phyloP scores from a whole-genome alignment of 768 basidiomycete genomes.

The Xanthoconium stramineum region DNA sequence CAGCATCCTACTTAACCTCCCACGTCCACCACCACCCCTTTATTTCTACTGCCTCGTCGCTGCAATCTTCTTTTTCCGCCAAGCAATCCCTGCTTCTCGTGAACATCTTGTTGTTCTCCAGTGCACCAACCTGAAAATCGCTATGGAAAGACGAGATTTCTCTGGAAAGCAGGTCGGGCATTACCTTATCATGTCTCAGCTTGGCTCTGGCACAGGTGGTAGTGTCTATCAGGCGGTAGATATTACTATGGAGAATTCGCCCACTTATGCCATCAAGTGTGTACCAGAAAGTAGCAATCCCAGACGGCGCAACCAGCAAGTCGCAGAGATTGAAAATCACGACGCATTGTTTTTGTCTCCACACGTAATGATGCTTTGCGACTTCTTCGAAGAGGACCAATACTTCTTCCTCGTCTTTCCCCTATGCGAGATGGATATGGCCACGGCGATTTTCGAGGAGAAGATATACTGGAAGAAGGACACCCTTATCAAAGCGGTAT shows the following conservation, averaged over 20 bases:
- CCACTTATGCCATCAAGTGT: constrained; percentile 73
- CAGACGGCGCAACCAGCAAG: constrained; percentile 55
- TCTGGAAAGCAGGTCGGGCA: constrained; percentile 52
- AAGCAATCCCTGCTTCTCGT: no score
- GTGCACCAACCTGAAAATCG: not conserved
- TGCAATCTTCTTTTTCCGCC: not conserved
- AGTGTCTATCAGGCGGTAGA: constrained; percentile 75
- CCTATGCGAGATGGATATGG: constrained; percentile 62
- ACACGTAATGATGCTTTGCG: constrained; percentile 66
- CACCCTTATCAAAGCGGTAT: constrained; percentile 58
- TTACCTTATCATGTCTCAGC: constrained; percentile 54
- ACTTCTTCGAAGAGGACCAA: constrained; percentile 52
- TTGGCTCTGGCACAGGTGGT: constrained; percentile 77
- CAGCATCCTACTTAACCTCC: not conserved
- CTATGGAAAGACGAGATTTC: constrained; percentile 38
- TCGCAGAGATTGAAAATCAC: constrained; percentile 63
- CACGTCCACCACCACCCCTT: not conserved
- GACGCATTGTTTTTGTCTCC: constrained; percentile 39
- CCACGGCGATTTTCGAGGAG: constrained; percentile 50
- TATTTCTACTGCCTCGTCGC: no score
- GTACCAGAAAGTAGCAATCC: constrained; percentile 50
- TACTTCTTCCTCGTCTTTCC: constrained; percentile 70
- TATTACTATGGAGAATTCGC: constrained; percentile 33
- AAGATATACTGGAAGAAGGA: constrained; percentile 54
- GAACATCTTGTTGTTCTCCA: not conserved